Evolutionary conservation across 2,329 filamentous ascomycete genomes (phyloP), one percentile per base, ranked within the genome.

Genomic region (Pseudogymnoascus sp.): DNA sequence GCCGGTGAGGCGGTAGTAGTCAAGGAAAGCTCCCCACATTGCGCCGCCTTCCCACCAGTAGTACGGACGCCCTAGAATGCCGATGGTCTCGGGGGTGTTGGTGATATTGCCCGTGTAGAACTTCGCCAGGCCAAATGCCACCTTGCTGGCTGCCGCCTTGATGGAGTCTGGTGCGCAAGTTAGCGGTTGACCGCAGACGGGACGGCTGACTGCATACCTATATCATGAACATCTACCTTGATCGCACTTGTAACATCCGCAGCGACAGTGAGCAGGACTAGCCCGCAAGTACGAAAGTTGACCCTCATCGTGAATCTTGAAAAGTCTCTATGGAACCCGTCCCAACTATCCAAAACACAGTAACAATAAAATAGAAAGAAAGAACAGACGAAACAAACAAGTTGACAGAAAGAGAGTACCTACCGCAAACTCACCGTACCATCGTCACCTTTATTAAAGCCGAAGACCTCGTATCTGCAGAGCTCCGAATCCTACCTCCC

Each of bases 1-100:
- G 41, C 79, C 77, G 0, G 86, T 89, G 70, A 81, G 84, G 69
- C 87, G 80, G 64, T 84, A 88, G 71, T 90, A 89, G 71, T 89
- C 84, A 31, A 89, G 73, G 78, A 90, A 81, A 35, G 81, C 76
- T n/a, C 85, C 85, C 80, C 85, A 87, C 62, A 86, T 78, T 6
- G 84, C 84, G 58, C 85, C 85, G 3, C 78, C 76, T 66, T 82
- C 79, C 80, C 80, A 81, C 77, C 77, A 81, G 68, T 80, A 91
- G 69, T 88, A 86, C 24, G 87, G 87, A 29, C 78, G 72, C 2
- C 84, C 83, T 33, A 92, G 78, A 66, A 88, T 82, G 60, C 80
- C 85, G 44, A 86, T 79, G 7, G 80, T 79, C 73, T 84, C 70
- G 47, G 77, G 73, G 10, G 76, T 79, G 47, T 80, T 77, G n/a